phyloP scores from a whole-genome alignment of 345 rosid genomes.

The Hibiscus tridactylites region DNA sequence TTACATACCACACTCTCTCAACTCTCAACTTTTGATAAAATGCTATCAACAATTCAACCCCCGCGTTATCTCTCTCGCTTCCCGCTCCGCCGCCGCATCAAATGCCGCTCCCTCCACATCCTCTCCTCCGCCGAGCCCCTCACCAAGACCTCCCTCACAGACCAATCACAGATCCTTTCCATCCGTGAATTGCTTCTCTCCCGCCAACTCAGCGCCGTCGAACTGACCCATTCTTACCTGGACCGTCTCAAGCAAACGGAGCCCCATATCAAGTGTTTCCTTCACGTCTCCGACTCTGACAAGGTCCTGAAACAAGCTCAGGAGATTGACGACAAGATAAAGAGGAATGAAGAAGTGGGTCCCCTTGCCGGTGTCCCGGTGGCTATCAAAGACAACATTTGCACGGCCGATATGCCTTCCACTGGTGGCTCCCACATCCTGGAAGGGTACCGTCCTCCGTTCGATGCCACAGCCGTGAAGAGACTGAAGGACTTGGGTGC shows the following conservation, averaged over 20 bases:
- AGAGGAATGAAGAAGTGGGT: constrained; percentile 50
- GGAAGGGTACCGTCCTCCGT: constrained; percentile 64
- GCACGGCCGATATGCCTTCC: constrained; percentile 82
- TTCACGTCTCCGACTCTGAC: constrained; percentile 50
- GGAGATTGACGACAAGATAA: constrained; percentile 39
- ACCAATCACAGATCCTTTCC: constrained; percentile 54
- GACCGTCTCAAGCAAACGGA: constrained; percentile 58
- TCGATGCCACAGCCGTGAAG: constrained; percentile 71
- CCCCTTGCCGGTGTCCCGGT: constrained; percentile 76
- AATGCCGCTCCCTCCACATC: constrained; percentile 17
- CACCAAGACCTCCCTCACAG: neutral
- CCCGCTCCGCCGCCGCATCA: constrained; percentile 24
- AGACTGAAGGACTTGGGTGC: constrained; percentile 60
- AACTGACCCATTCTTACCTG: constrained; percentile 65
- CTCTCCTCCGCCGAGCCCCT: constrained; percentile 13
- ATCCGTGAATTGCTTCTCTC: constrained; percentile 72
- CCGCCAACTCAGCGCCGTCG: constrained; percentile 49
- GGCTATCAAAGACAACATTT: constrained; percentile 79
- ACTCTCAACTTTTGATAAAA: neutral
- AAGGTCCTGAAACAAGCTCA: constrained; percentile 45
- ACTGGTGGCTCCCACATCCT: constrained; percentile 76
- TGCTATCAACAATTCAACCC: constrained; percentile 42
- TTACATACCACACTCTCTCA: too few species aligned
- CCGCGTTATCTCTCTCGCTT: constrained; percentile 43
- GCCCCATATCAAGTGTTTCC: constrained; percentile 68